phyloP scores from a whole-genome alignment of 495 filamentous ascomycete genomes.

The Margaritispora aquatica region DNA sequence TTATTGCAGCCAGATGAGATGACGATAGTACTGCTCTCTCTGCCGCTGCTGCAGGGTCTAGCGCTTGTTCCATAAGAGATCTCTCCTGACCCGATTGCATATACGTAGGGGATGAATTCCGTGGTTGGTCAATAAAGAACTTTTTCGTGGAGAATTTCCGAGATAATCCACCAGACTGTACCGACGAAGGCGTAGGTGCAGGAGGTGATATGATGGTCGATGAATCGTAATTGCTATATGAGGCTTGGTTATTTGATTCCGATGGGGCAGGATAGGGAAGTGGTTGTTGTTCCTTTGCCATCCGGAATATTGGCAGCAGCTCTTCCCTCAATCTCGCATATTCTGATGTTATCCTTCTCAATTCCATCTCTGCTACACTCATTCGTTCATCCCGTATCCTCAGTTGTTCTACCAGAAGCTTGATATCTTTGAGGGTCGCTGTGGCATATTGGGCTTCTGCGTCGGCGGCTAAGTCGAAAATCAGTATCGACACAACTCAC shows the following conservation, averaged over 20 bases:
- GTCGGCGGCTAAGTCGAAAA: constrained; percentile 65
- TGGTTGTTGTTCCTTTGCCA: constrained; percentile 85
- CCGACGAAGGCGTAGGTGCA: constrained; percentile 41
- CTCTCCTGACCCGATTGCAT: constrained; percentile 51
- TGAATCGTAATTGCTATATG: constrained; percentile 40
- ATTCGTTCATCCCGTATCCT: constrained; percentile 83
- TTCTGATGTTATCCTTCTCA: constrained; percentile 76
- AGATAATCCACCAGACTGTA: constrained; percentile 49
- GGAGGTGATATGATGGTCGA: constrained; percentile 40
- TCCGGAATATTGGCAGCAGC: constrained; percentile 78
- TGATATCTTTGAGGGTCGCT: constrained; percentile 87
- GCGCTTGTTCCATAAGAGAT: constrained; percentile 47
- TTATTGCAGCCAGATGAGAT: constrained; percentile 69
- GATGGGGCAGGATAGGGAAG: constrained; percentile 45
- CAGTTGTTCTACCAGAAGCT: constrained; percentile 79
- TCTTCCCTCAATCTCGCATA: constrained; percentile 83
- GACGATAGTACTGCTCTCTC: constrained; percentile 63
- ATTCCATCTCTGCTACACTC: constrained; percentile 67
- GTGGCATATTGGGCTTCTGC: constrained; percentile 75
- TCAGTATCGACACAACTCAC: constrained; percentile 1
- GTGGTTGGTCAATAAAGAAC: constrained; percentile 76
- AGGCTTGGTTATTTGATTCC: constrained; percentile 30
- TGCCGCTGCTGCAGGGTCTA: constrained; percentile 46
- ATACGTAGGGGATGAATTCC: constrained; percentile 73
- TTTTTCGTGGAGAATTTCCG: constrained; percentile 89